Evolutionary conservation across 1,284 basidiomycete genomes (phyloP).

Genomic region (Papiliotrema terrestris): DNA sequence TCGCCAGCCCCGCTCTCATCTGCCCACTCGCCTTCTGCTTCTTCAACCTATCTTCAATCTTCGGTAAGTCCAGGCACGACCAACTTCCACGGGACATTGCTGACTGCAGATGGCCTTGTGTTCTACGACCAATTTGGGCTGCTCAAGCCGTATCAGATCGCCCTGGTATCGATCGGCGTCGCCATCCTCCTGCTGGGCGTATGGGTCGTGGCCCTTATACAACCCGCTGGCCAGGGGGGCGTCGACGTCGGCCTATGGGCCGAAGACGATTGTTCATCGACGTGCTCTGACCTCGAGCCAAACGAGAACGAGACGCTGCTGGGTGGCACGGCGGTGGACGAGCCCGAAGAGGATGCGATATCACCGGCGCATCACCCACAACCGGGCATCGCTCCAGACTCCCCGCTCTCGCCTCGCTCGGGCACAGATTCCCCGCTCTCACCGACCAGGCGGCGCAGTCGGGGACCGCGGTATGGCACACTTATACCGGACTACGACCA

Average conservation of each 20-base stretch:
- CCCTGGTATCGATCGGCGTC: slow-evolving; percentile 75
- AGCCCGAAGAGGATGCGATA: slow-evolving; percentile 9
- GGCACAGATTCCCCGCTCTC: slow-evolving; percentile 11
- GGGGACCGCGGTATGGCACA: slow-evolving; percentile 40
- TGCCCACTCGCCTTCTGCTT: slow-evolving; percentile 95
- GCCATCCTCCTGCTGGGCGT: slow-evolving; percentile 78
- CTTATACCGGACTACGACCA: slow-evolving; percentile 43
- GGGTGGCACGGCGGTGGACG: slow-evolving; percentile 15
- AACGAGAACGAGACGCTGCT: slow-evolving; percentile 20
- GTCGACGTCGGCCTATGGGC: slow-evolving; percentile 50
- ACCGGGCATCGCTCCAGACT: background rate
- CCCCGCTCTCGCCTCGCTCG: background rate
- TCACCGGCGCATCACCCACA: background rate
- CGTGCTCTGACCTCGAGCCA: slow-evolving; percentile 18
- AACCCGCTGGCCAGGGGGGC: slow-evolving; percentile 42
- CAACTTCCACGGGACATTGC: background rate
- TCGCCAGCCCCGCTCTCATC: slow-evolving; percentile 82
- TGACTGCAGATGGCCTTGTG: slow-evolving; percentile 59
- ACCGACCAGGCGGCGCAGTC: slow-evolving; percentile 11
- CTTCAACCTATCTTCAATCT: slow-evolving; percentile 88
- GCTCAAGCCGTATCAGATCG: slow-evolving; percentile 65
- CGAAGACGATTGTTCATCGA: slow-evolving; percentile 25
- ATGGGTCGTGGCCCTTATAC: slow-evolving; percentile 67
- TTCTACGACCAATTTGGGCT: slow-evolving; percentile 86
- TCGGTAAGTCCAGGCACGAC: slow-evolving; percentile 45